These are phyloP conservation scores for Blastobotrys elegans DNA, from an alignment of 1,139 yeast species.

Conservation along the genomic window DNA sequence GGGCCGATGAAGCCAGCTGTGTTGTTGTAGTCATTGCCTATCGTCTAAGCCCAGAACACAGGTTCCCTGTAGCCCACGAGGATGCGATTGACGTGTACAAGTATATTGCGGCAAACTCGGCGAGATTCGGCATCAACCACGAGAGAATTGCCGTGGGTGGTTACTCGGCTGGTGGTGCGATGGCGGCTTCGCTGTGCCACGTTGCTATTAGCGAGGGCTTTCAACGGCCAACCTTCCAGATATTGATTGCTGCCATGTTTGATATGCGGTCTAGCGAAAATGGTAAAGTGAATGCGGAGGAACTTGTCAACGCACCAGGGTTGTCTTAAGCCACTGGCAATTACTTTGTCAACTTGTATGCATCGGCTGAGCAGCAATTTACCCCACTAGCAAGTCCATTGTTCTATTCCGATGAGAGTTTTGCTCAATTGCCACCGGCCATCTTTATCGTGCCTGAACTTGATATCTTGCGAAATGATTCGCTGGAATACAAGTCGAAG, in stretches of 20 bases:
- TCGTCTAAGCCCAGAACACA: conserved; percentile 45
- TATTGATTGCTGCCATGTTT: neutral
- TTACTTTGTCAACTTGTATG: too few species aligned
- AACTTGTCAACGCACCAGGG: neutral
- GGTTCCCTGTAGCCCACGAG: conserved; percentile 47
- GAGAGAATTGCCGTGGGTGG: conserved; percentile 34
- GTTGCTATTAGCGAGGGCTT: neutral
- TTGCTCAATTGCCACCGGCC: conserved; percentile 10
- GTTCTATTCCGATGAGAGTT: conserved; percentile 7
- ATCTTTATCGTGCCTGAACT: conserved; percentile 3
- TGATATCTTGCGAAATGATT: conserved; percentile 1
- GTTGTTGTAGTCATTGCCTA: conserved; percentile 33
- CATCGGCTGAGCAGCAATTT: too few species aligned
- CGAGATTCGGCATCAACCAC: conserved; percentile 10
- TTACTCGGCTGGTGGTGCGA: conserved; percentile 44
- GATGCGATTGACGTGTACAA: conserved; percentile 40
- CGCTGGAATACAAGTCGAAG: neutral
- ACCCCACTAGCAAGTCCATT: conserved; percentile 10
- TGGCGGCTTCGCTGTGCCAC: conserved; percentile 32
- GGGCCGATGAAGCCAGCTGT: conserved; percentile 10
- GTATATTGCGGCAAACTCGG: conserved; percentile 19
- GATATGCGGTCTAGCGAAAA: neutral
- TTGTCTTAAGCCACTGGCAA: too few species aligned
- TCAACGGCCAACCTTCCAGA: neutral
- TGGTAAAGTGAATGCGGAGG: neutral